A percentile compares a stretch with the other conserved stretches of the same genome.
Evolutionary conservation across 352 stramenopile genomes (phyloP).

Genomic region (Phytopythium oedochilum): DNA sequence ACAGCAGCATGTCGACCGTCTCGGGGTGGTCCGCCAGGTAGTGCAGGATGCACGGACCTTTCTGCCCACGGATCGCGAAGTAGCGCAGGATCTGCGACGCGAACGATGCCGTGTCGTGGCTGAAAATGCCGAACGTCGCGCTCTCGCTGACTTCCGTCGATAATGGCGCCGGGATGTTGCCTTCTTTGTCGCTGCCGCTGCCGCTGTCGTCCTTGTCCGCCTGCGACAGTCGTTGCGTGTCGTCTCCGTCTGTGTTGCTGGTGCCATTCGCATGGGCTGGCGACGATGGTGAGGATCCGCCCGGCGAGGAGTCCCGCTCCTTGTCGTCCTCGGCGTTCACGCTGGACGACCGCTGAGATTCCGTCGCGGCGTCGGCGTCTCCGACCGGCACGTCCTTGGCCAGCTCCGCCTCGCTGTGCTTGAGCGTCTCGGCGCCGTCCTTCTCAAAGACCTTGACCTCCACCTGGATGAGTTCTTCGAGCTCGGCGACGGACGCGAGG

Average conservation of each 20-base stretch:
- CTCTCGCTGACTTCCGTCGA: slow-evolving; percentile 35
- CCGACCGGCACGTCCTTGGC: slow-evolving; percentile 13
- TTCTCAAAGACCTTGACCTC: slow-evolving; percentile 73
- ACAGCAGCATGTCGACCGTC: slow-evolving; percentile 68
- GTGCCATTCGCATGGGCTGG: neutral
- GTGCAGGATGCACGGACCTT: slow-evolving; percentile 72
- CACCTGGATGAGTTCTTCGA: slow-evolving; percentile 73
- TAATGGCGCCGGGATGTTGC: slow-evolving; percentile 26
- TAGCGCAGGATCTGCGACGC: slow-evolving; percentile 78
- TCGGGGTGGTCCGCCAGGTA: slow-evolving; percentile 51
- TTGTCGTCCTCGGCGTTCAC: slow-evolving; percentile 12
- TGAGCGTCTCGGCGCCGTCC: slow-evolving; percentile 54
- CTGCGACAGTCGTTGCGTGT: neutral
- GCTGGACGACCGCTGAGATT: slow-evolving; percentile 12
- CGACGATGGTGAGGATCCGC: neutral
- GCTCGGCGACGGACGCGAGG: slow-evolving; percentile 47
- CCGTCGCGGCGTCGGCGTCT: slow-evolving; percentile 1
- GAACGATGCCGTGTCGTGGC: slow-evolving; percentile 74
- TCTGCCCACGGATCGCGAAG: slow-evolving; percentile 72
- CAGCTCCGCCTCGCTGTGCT: slow-evolving; percentile 62
- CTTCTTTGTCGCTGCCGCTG: slow-evolving; percentile 7
- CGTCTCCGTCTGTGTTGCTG: neutral
- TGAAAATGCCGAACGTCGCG: slow-evolving; percentile 63
- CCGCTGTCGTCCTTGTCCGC: slow-evolving; percentile 16
- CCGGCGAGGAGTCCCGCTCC: slow-evolving; percentile 6